Conservation (phyloP, 2,329 filamentous ascomycete genomes). For the Exophiala viscosa region DNA sequence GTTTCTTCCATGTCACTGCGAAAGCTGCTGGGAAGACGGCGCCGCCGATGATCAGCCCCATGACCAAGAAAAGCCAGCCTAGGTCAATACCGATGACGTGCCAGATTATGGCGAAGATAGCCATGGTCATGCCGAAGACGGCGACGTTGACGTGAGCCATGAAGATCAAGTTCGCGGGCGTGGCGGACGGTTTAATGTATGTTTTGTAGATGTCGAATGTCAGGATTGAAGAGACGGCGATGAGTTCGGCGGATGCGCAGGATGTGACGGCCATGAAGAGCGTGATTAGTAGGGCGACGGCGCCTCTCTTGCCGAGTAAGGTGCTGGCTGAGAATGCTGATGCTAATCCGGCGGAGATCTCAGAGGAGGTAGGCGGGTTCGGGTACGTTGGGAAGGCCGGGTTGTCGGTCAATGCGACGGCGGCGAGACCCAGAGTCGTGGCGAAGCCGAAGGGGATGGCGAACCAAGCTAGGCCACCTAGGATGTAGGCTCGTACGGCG, state of each 20-base stretch:
- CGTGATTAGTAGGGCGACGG: constrained; percentile 29
- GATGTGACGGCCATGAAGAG: constrained; percentile 60
- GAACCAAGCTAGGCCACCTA: constrained; percentile 48
- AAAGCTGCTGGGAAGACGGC: constrained; percentile 78
- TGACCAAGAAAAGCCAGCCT: constrained; percentile 50
- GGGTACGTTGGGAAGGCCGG: constrained; percentile 42
- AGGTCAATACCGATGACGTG: constrained; percentile 20
- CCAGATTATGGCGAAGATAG: constrained; percentile 23
- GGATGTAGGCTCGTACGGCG: constrained; percentile 36
- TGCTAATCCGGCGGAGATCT: constrained; percentile 29
- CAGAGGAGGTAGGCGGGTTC: constrained; percentile 21
- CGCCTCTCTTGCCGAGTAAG: constrained; percentile 29
- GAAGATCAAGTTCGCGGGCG: constrained; percentile 71
- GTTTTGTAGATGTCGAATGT: constrained; percentile 87
- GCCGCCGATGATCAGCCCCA: constrained; percentile 80
- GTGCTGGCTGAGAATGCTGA: constrained; percentile 28
- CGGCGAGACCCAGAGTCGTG: constrained; percentile 46
- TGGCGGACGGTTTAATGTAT: constrained; percentile 74
- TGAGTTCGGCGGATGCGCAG: constrained; percentile 75
- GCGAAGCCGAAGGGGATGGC: constrained; percentile 48
- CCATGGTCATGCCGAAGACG: constrained; percentile 48
- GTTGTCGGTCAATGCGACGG: constrained; percentile 42
- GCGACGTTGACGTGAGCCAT: constrained; percentile 71
- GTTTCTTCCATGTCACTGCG: constrained; percentile 74
- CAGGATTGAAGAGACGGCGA: constrained; percentile 80